Conservation (phyloP, 331 rosid species). For the Acacia pycnantha region DNA sequence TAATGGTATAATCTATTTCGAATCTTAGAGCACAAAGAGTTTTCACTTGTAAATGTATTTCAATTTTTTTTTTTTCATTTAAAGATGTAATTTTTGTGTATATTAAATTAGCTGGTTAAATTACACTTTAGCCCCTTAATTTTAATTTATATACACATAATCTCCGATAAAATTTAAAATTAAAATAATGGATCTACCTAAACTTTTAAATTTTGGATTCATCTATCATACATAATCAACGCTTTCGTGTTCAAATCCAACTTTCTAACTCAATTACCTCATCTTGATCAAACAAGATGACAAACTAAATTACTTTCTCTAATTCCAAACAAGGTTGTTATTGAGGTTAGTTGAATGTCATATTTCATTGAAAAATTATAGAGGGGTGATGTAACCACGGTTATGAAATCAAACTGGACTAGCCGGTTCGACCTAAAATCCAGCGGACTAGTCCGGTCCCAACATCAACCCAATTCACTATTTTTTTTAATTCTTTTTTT, state of each 20-base stretch:
- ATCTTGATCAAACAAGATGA: not conserved
- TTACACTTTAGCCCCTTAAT: not conserved
- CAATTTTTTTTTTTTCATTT: not conserved
- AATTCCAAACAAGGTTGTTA: not conserved
- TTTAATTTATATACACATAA: not conserved
- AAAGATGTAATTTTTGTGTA: not conserved
- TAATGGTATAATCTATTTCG: too few species aligned
- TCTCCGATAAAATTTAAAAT: not conserved
- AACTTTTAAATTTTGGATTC: not conserved
- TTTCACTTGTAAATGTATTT: too few species aligned
- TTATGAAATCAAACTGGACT: not conserved
- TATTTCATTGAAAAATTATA: not conserved
- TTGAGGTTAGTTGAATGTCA: not conserved
- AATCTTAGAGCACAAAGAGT: too few species aligned
- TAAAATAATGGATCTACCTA: not conserved
- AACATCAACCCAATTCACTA: too few species aligned
- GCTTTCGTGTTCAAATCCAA: not conserved
- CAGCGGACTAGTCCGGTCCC: fast-evolving
- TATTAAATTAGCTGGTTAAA: too few species aligned
- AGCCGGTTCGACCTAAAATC: fast-evolving
- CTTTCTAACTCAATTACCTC: not conserved
- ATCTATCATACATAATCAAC: not conserved
- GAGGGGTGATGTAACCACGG: not conserved
- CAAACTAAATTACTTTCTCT: not conserved
- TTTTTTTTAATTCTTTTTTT: too few species aligned